These are phyloP conservation scores for Populus tomentosa DNA, from an alignment of 441 rosid genomes.

Conservation along the genomic window DNA sequence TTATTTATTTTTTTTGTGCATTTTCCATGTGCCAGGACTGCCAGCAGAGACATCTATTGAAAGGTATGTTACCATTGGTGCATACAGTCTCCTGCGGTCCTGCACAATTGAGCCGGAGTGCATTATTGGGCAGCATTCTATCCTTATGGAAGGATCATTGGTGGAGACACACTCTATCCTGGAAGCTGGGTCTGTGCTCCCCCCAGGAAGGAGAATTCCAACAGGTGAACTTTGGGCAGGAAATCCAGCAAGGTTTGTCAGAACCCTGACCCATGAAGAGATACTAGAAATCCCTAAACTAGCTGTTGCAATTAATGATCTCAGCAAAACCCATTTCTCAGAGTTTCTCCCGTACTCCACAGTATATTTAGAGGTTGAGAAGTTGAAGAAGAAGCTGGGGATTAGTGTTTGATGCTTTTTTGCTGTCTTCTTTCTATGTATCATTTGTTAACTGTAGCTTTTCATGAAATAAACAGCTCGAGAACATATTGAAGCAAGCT, in stretches of 20 bases:
- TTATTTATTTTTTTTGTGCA: background rate
- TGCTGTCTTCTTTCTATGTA: constrained; percentile 23
- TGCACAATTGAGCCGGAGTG: constrained; percentile 98
- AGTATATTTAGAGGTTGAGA: constrained; percentile 90
- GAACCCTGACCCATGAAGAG: constrained; percentile 87
- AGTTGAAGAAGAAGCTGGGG: constrained; percentile 74
- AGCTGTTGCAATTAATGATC: constrained; percentile 90
- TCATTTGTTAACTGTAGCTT: constrained; percentile 14
- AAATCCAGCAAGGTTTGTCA: constrained; percentile 86
- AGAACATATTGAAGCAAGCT: constrained; percentile 34
- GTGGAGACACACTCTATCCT: constrained; percentile 88
- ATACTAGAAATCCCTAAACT: constrained; percentile 90
- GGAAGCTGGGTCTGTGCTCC: constrained; percentile 98
- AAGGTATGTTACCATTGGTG: constrained; percentile 90
- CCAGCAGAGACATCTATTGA: constrained; percentile 90
- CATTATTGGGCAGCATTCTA: constrained; percentile 93
- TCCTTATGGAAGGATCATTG: constrained; percentile 96
- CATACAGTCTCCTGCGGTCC: constrained; percentile 76
- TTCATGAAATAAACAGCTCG: constrained; percentile 57
- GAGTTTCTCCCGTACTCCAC: constrained; percentile 95
- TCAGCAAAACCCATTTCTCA: constrained; percentile 66
- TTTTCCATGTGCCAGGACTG: constrained; percentile 50
- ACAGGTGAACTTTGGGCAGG: constrained; percentile 99
- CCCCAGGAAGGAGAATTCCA: constrained; percentile 97
- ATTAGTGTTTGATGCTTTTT: constrained; percentile 45